Conservation (phyloP, 768 basidiomycete genomes). For the Xerocomellus chrysenteron region DNA sequence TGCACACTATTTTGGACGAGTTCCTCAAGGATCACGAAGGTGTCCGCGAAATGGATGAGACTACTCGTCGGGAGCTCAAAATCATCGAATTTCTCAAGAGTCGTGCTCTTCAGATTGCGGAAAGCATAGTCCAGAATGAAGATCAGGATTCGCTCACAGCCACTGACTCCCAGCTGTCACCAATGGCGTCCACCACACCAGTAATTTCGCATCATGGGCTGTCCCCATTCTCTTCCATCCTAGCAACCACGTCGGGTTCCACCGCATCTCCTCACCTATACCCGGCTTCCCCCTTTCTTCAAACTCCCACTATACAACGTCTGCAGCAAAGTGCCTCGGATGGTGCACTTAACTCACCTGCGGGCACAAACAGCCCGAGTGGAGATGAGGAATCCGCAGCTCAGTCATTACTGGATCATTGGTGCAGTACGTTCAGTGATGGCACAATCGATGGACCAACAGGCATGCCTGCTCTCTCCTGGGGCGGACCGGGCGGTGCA, state of each 20-base stretch:
- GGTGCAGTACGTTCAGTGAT: slow-evolving; percentile 79
- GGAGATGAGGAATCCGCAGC: slow-evolving; percentile 76
- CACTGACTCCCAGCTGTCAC: slow-evolving; percentile 38
- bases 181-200: slow-evolving; percentile 11
- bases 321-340: slow-evolving; percentile 53
- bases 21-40: slow-evolving; percentile 63
- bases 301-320: slow-evolving; percentile 58
- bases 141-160: slow-evolving; percentile 14
- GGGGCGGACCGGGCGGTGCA: slow-evolving; percentile 56
- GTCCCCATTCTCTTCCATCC: slow-evolving; percentile 22
- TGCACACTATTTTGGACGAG: slow-evolving; percentile 78
- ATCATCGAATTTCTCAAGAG: slow-evolving; percentile 80
- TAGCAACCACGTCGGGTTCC: slow-evolving; percentile 21
- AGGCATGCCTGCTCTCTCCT: slow-evolving; percentile 49
- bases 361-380: slow-evolving; percentile 64
- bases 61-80: slow-evolving; percentile 77
- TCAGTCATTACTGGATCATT: slow-evolving; percentile 78
- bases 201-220: slow-evolving; percentile 14
- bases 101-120: slow-evolving; percentile 57
- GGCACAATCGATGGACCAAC: slow-evolving; percentile 52
- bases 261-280: slow-evolving; percentile 23
- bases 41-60: slow-evolving; percentile 71
- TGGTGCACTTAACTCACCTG: slow-evolving; percentile 52
- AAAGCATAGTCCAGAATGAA: slow-evolving; percentile 27
- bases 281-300: slow-evolving; percentile 29